Evolutionary conservation across 495 filamentous ascomycete genomes (phyloP), one percentile per base, ranked within the genome.

Genomic region (Penicillium roqueforti): DNA sequence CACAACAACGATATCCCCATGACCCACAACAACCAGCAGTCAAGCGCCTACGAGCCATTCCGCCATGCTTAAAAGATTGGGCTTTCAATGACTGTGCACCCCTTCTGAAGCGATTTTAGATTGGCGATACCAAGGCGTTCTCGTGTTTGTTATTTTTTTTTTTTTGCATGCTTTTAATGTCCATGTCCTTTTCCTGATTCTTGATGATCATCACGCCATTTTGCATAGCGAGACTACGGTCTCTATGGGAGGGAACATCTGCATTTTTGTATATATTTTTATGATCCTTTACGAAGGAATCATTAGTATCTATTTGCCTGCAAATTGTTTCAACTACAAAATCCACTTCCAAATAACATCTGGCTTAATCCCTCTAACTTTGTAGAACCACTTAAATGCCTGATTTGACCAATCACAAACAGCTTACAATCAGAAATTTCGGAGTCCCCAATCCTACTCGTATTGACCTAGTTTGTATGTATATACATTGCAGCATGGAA

Each of bases 1-100:
- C 51, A 54, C 34, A 56, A 63, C 39, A 63, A 57, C 42, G 54
- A 64, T 8, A 57, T 56, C 51, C 60, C 62, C 52, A 63, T 60
- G 60, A 56, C 58, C 45, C 20, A 55, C 54, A 44, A 50, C 55
- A 51, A 63, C 47, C 54, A 61, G 16, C 60, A 61, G 1, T 47
- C 65, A 6, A 73, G 62, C 52, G 65, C 72, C 36, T 77, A 77
- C 47, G 74, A 77, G 61, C 74, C 74, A 3, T 77, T 71, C 73
- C 71, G 74, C 45, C 74, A 77, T 51, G 68, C 66, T 38, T 75
- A 71, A 69, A 36, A 16, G 0, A 36, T 36, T 26, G 28, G 18
- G 36, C 18, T 36, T 20, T 18, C 45, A 45, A 46, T 41, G 36
- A 47, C 32, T 53, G 54, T 56, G 39, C 41, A 52, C 31, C 25